Percentiles rank a stretch among this genome's conserved stretches.
Evolutionary conservation across 1,139 yeast species (phyloP).

Genomic region (Yamadazyma blattariae): DNA sequence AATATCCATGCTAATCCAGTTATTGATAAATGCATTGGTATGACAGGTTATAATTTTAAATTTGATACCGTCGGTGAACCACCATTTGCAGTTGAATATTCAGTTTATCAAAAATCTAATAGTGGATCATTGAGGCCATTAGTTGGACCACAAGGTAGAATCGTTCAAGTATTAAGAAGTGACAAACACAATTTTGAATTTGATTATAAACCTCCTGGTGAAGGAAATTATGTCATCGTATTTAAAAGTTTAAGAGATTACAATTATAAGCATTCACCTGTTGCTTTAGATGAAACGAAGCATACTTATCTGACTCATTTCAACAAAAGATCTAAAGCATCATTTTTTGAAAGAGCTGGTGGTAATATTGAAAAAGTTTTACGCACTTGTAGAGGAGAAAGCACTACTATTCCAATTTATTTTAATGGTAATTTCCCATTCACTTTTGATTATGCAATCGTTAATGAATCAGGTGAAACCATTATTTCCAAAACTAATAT

Average conservation of each 20-base stretch:
- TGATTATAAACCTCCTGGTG: slow-evolving; percentile 71
- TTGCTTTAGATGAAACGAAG: slow-evolving; percentile 28
- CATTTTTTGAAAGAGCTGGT: slow-evolving; percentile 20
- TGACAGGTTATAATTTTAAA: slow-evolving; percentile 69
- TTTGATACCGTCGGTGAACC: slow-evolving; percentile 78
- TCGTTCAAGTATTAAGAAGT: slow-evolving; percentile 23
- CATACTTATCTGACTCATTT: slow-evolving; percentile 53
- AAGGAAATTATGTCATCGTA: slow-evolving; percentile 76
- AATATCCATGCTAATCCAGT: slow-evolving; percentile 57
- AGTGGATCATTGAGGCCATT: slow-evolving; percentile 33
- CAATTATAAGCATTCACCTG: slow-evolving; percentile 40
- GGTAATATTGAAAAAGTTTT: slow-evolving; percentile 4
- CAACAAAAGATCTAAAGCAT: slow-evolving; percentile 44
- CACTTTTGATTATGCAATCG: slow-evolving; percentile 51
- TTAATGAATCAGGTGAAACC: slow-evolving; percentile 35
- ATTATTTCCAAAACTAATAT: slow-evolving; percentile 34
- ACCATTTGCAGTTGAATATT: slow-evolving; percentile 69
- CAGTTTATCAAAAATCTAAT: slow-evolving; percentile 47
- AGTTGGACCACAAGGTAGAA: slow-evolving; percentile 28
- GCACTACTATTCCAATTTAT: slow-evolving; percentile 45
- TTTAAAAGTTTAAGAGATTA: slow-evolving; percentile 59
- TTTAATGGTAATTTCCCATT: slow-evolving; percentile 83
- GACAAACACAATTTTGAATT: slow-evolving; percentile 35
- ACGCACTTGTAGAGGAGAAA: slow-evolving; percentile 39
- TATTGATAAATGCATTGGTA: slow-evolving; percentile 87